phyloP scores from a whole-genome alignment of 1,284 basidiomycete species.

The Cutaneotrichosporon cavernicola region DNA sequence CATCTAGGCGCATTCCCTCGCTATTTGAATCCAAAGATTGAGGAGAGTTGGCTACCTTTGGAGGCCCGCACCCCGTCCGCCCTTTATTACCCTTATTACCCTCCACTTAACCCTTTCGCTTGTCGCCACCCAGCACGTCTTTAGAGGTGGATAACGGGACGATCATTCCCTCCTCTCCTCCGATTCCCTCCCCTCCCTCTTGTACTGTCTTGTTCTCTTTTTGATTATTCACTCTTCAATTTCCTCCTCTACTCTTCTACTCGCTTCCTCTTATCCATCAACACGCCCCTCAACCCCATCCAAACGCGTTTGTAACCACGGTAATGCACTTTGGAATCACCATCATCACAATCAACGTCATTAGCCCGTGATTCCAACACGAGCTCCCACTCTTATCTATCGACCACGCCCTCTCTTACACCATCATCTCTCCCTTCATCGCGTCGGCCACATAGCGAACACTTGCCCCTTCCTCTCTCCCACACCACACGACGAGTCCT shows the following conservation, averaged over 20 bases:
- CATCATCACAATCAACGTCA: background rate
- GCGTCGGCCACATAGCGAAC: background rate
- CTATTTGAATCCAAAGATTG: background rate
- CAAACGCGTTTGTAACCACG: background rate
- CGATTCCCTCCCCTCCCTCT: background rate
- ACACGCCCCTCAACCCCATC: background rate
- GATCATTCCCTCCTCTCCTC: background rate
- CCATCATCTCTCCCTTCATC: background rate
- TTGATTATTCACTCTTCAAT: no score
- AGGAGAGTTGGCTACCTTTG: background rate
- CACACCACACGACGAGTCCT: background rate
- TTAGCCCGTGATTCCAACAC: background rate
- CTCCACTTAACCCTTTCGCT: background rate
- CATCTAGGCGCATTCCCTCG: background rate
- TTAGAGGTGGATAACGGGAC: background rate
- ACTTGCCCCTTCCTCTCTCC: background rate
- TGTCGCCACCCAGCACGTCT: constrained; percentile 1
- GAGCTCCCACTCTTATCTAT: background rate
- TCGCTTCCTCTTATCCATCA: background rate
- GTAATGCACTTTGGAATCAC: background rate
- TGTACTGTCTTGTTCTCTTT: no score
- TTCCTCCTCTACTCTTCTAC: background rate
- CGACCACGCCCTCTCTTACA: background rate
- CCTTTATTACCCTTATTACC: no score
- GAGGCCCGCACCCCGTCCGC: background rate